These are phyloP conservation scores for Trichoderma brevicompactum DNA, from an alignment of 2,329 filamentous ascomycete species.

Conservation along the genomic window DNA sequence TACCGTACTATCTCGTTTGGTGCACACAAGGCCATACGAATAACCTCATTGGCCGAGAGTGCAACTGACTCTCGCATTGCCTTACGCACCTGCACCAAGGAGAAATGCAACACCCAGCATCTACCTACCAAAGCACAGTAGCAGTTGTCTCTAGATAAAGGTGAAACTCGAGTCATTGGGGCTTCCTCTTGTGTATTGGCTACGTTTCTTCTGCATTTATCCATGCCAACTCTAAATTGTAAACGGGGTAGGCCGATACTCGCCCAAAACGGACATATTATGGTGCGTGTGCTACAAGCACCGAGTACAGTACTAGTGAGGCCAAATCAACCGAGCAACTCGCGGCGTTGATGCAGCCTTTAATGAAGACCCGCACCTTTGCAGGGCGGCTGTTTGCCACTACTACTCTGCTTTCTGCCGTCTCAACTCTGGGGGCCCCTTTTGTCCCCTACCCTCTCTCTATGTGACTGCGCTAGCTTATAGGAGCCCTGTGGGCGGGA, in stretches of 20 bases:
- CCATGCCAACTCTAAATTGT: background rate
- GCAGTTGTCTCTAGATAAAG: no score
- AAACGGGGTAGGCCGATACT: conserved; percentile 3
- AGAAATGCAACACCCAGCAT: no score
- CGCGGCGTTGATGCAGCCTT: background rate
- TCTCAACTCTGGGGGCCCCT: conserved; percentile 9
- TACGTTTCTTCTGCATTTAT: background rate
- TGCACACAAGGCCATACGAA: no score
- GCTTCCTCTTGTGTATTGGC: background rate
- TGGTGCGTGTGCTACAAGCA: background rate
- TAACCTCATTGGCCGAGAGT: no score
- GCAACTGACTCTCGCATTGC: no score
- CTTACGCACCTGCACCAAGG: no score
- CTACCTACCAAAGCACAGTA: no score
- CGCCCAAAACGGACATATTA: conserved; percentile 20
- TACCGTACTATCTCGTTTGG: no score
- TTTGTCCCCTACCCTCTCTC: conserved; percentile 11
- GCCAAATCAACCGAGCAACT: background rate
- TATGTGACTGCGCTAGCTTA: background rate
- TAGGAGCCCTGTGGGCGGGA: background rate
- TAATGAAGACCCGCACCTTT: conserved; percentile 7
- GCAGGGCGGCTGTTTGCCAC: background rate
- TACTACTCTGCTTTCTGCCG: conserved; percentile 20
- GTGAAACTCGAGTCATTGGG: background rate
- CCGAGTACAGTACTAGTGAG: background rate